Evolutionary conservation across 768 basidiomycete genomes (phyloP).

Genomic region (Clitopilus hobsonii): DNA sequence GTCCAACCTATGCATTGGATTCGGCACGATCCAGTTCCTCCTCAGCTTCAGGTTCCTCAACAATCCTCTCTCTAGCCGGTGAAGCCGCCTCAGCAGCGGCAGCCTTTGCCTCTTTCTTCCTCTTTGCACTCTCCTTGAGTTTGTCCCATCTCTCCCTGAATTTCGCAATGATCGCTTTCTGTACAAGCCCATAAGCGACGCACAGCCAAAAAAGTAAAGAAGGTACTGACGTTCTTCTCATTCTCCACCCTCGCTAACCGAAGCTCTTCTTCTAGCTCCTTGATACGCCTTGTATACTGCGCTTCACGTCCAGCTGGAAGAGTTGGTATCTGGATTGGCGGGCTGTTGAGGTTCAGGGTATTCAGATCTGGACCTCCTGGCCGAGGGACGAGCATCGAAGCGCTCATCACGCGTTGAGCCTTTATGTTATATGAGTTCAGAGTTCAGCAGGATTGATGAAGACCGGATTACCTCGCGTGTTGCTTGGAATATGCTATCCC

Average conservation of each 20-base stretch:
- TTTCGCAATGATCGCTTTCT: constrained; percentile 81
- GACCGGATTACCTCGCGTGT: constrained; percentile 49
- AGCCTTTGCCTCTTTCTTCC: constrained; percentile 74
- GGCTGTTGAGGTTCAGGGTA: constrained; percentile 53
- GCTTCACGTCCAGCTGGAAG: constrained; percentile 50
- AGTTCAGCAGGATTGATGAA: not conserved
- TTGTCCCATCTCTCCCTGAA: constrained; percentile 89
- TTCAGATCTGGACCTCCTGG: constrained; percentile 47
- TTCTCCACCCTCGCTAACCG: constrained; percentile 62
- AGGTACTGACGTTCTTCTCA: constrained; percentile 67
- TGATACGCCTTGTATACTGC: constrained; percentile 56
- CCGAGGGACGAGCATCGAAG: constrained; percentile 55
- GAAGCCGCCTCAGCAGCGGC: constrained; percentile 41
- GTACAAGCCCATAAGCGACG: constrained; percentile 14
- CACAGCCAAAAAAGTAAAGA: not conserved
- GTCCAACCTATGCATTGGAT: constrained; percentile 12
- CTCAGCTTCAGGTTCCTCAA: constrained; percentile 64
- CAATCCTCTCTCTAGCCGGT: constrained; percentile 61
- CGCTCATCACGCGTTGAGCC: constrained; percentile 79
- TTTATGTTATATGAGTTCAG: constrained; percentile 18
- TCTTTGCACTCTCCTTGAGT: constrained; percentile 81
- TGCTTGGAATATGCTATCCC: constrained; percentile 74
- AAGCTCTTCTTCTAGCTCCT: constrained; percentile 81
- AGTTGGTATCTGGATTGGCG: constrained; percentile 45
- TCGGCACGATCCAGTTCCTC: constrained; percentile 38